A percentile compares a stretch with the other conserved stretches of the same genome.
Evolutionary conservation across 305 asterid species (phyloP).

Genomic region (Fraxinus nigra): DNA sequence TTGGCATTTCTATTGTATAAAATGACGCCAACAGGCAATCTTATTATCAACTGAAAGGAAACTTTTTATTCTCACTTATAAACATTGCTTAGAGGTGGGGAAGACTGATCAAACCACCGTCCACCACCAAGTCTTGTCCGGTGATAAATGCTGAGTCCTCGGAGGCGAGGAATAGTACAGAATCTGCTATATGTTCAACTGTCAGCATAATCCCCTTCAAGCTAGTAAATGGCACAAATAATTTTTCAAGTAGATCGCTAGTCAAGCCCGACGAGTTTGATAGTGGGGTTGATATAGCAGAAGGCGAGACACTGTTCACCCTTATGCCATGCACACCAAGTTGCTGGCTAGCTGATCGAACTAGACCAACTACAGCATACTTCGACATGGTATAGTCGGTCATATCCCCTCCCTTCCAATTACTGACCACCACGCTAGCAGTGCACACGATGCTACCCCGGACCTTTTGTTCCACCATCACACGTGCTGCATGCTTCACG

Average conservation of each 20-base stretch:
- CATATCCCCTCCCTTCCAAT: constrained; percentile 3
- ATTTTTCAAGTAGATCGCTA: not conserved
- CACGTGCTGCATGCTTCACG: constrained; percentile 41
- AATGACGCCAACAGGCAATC: not conserved
- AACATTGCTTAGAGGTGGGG: not conserved
- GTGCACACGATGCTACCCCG: constrained; percentile 48
- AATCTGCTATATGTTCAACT: constrained; percentile 39
- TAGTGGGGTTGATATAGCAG: constrained; percentile 26
- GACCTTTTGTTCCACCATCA: constrained; percentile 36
- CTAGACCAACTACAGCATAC: constrained; percentile 43
- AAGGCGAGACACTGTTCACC: constrained; percentile 44
- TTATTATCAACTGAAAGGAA: not conserved
- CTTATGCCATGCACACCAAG: constrained; percentile 44
- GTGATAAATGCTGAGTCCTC: constrained; percentile 40
- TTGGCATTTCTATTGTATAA: not conserved
- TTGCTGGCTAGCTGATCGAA: constrained; percentile 35
- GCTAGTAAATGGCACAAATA: constrained; percentile 21
- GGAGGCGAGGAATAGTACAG: constrained; percentile 38
- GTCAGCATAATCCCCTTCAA: constrained; percentile 32
- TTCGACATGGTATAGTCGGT: constrained; percentile 47
- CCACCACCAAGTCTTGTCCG: constrained; percentile 42
- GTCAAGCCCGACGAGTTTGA: not conserved
- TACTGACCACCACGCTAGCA: constrained; percentile 24
- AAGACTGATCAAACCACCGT: constrained; percentile 36
- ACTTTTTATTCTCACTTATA: not conserved